Percentiles rank a stretch among this genome's conserved stretches.
Evolutionary conservation across 768 basidiomycete species (phyloP).

Genomic region (Mycena pura): DNA sequence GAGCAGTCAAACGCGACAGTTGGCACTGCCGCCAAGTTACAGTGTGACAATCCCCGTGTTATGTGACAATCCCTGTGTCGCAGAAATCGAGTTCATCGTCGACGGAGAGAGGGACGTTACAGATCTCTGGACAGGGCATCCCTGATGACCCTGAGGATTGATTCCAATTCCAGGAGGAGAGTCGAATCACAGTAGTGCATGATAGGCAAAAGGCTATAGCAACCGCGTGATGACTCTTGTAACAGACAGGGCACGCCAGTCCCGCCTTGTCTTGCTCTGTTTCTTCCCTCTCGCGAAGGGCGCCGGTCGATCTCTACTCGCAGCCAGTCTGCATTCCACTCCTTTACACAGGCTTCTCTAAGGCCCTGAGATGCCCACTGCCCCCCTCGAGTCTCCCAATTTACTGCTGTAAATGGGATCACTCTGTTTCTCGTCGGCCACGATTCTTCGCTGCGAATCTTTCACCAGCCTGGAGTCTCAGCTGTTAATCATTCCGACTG

Average conservation of each 20-base stretch:
- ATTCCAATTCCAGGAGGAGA: too few species aligned
- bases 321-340: constrained; percentile 60
- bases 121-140: too few species aligned
- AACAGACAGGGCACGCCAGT: neutral
- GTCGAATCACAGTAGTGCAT: too few species aligned
- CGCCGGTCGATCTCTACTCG: constrained; percentile 33
- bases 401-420: constrained; percentile 49
- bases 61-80: too few species aligned
- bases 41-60: too few species aligned
- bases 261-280: neutral
- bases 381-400: constrained; percentile 20
- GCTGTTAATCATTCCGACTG: constrained; percentile 66
- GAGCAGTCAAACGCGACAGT: too few species aligned
- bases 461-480: constrained; percentile 54
- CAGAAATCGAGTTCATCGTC: too few species aligned
- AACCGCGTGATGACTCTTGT: constrained; percentile 1
- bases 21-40: too few species aligned
- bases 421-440: constrained; percentile 71
- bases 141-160: too few species aligned
- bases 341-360: constrained; percentile 40
- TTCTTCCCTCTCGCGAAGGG: constrained; percentile 16
- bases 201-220: too few species aligned
- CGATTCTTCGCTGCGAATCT: constrained; percentile 74
- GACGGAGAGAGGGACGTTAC: too few species aligned
- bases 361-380: constrained; percentile 45